Evolutionary conservation across 192 early-diverging fungal species (phyloP).

Genomic region (Allomyces arbusculus): DNA sequence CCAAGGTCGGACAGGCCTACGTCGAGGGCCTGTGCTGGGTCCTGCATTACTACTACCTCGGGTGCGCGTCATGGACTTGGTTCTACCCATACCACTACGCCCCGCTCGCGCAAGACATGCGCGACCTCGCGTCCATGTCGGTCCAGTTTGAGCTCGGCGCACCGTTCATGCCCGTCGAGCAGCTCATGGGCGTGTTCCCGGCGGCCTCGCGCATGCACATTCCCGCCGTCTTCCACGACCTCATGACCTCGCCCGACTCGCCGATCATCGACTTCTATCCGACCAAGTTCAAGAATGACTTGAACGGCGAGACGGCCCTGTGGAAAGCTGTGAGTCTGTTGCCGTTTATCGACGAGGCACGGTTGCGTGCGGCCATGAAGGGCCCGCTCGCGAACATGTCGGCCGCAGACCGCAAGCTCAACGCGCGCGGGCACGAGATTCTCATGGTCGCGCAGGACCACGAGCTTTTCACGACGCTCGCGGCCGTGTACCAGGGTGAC

Average conservation of each 20-base stretch:
- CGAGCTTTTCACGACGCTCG: conserved; percentile 32
- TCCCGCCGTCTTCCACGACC: conserved; percentile 35
- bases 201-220: conserved; percentile 42
- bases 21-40: conserved; percentile 95
- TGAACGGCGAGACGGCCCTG: conserved; percentile 85
- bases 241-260: conserved; percentile 67
- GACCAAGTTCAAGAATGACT: conserved; percentile 64
- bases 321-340: conserved; percentile 89
- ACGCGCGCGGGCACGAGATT: conserved; percentile 38
- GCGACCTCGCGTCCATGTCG: conserved; percentile 46
- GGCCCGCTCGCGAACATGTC: conserved; percentile 39
- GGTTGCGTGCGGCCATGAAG: conserved; percentile 51
- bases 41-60: conserved; percentile 82
- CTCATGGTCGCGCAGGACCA: conserved; percentile 37
- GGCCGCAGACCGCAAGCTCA: conserved; percentile 51
- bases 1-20: conserved; percentile 49
- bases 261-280: conserved; percentile 95
- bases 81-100: conserved; percentile 97
- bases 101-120: conserved; percentile 64
- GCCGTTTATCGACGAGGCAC: conserved; percentile 79
- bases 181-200: conserved; percentile 91
- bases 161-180: conserved; percentile 82
- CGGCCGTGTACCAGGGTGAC: too few relatives aligned
- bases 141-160: conserved; percentile 61
- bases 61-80: conserved; percentile 90